phyloP scores from a whole-genome alignment of 2,329 filamentous ascomycete species.

The Colletotrichum sp. region DNA sequence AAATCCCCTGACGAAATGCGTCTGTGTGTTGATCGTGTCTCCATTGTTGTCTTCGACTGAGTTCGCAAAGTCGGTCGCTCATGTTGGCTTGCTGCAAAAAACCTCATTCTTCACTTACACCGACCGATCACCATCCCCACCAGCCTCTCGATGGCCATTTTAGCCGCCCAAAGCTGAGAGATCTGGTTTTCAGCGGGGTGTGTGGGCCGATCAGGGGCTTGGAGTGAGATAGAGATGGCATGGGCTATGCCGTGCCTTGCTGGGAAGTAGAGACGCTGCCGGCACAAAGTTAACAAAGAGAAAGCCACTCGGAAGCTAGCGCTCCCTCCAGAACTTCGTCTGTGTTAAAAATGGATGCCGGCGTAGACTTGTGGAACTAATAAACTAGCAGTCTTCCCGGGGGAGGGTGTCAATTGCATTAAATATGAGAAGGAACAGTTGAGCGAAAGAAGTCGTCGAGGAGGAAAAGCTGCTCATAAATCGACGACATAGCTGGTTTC shows the following conservation, averaged over 20 bases:
- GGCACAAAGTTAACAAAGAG: background rate
- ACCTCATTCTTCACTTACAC: background rate
- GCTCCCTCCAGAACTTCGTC: rapidly evolving
- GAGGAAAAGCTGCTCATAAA: rapidly evolving
- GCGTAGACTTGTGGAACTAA: background rate
- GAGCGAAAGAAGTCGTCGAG: background rate
- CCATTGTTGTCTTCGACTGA: background rate
- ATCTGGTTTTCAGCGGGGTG: background rate
- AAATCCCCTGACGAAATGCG: background rate
- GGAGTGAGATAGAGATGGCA: background rate
- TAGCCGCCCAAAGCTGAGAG: rapidly evolving
- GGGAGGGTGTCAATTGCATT: background rate
- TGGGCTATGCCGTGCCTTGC: background rate
- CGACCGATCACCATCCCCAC: background rate
- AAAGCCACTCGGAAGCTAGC: background rate
- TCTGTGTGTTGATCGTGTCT: background rate
- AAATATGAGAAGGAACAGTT: background rate
- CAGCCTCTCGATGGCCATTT: background rate
- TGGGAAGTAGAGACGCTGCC: background rate
- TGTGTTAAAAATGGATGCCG: background rate
- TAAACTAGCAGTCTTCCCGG: background rate
- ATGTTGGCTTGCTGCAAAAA: background rate
- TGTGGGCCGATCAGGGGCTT: background rate
- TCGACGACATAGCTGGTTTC: background rate
- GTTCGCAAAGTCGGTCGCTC: background rate